phyloP scores from a whole-genome alignment of 257 asterid genomes.

The Petrea volubilis region DNA sequence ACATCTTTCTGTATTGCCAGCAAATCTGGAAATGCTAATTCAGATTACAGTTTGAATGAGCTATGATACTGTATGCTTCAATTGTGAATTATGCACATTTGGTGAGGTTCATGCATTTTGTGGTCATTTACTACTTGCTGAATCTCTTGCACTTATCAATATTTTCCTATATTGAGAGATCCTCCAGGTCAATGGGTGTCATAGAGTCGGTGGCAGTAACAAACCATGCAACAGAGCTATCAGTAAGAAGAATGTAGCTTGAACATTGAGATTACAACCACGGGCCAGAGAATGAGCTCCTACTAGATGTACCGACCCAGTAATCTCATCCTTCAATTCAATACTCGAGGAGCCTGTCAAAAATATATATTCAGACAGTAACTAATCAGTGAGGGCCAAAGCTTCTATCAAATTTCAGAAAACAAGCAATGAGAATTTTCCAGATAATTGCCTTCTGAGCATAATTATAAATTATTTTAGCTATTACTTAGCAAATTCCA shows the following conservation, averaged over 20 bases:
- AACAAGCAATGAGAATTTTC: background rate
- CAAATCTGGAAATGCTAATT: constrained; percentile 35
- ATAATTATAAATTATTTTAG: background rate
- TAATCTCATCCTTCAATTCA: constrained; percentile 87
- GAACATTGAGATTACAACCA: constrained; percentile 34
- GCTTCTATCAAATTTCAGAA: background rate
- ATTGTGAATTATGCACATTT: constrained; percentile 36
- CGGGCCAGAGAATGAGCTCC: constrained; percentile 81
- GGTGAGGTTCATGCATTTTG: constrained; percentile 12
- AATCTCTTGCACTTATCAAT: constrained; percentile 24
- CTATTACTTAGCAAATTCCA: background rate
- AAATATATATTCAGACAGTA: constrained; percentile 5
- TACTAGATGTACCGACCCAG: constrained; percentile 98
- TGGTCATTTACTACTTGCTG: constrained; percentile 18
- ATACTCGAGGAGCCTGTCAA: constrained; percentile 89
- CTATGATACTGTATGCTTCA: constrained; percentile 29
- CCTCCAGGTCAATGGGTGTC: constrained; percentile 21
- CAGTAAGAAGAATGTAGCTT: constrained; percentile 37
- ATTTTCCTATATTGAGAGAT: constrained; percentile 19
- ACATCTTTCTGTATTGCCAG: constrained; percentile 22
- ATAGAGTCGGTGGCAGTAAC: constrained; percentile 30
- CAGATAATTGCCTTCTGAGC: background rate
- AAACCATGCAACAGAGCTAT: constrained; percentile 48
- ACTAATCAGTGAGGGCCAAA: background rate
- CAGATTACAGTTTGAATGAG: constrained; percentile 22